Evolutionary conservation across 2,329 filamentous ascomycete species (phyloP).

Genomic region (Pseudocercospora eumusae): DNA sequence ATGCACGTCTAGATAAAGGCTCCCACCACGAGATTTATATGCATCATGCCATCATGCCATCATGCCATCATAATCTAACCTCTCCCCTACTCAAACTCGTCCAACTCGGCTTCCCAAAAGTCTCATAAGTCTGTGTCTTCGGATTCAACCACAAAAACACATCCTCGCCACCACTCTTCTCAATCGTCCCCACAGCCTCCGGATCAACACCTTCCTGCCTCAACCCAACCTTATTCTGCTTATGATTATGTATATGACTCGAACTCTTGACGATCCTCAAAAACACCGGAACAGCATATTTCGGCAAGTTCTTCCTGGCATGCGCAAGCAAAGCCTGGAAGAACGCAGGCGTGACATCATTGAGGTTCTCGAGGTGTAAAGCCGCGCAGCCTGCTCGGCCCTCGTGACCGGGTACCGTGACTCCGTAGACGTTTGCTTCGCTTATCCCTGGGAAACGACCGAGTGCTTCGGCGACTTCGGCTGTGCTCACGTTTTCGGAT

Average conservation of each 20-base stretch:
- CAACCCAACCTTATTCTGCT: slow-evolving; percentile 74
- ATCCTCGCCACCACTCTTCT: slow-evolving; percentile 46
- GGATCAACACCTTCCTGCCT: slow-evolving; percentile 69
- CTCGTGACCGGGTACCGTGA: slow-evolving; percentile 49
- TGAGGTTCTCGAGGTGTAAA: slow-evolving; percentile 56
- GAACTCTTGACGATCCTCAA: slow-evolving; percentile 59
- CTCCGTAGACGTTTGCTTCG: slow-evolving; percentile 52
- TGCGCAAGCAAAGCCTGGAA: slow-evolving; percentile 61
- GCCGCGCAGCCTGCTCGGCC: slow-evolving; percentile 59
- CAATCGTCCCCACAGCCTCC: slow-evolving; percentile 48
- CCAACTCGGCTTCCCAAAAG: slow-evolving; percentile 63
- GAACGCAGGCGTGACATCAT: slow-evolving; percentile 43
- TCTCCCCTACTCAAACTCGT: slow-evolving; percentile 48
- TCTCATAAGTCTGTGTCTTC: slow-evolving; percentile 55
- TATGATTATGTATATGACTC: slow-evolving; percentile 71
- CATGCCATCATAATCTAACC: slow-evolving; percentile 25
- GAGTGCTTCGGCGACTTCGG: slow-evolving; percentile 48
- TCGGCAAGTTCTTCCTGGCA: slow-evolving; percentile 62
- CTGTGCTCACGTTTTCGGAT: slow-evolving; percentile 50
- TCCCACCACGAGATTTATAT: neutral
- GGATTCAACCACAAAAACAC: slow-evolving; percentile 53
- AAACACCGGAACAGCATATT: slow-evolving; percentile 75
- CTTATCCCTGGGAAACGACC: slow-evolving; percentile 45
- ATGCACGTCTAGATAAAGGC: neutral
- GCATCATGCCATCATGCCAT: neutral